These are phyloP conservation scores for Fusarium udum DNA, from an alignment of 2,329 filamentous ascomycete genomes.

Conservation along the genomic window DNA sequence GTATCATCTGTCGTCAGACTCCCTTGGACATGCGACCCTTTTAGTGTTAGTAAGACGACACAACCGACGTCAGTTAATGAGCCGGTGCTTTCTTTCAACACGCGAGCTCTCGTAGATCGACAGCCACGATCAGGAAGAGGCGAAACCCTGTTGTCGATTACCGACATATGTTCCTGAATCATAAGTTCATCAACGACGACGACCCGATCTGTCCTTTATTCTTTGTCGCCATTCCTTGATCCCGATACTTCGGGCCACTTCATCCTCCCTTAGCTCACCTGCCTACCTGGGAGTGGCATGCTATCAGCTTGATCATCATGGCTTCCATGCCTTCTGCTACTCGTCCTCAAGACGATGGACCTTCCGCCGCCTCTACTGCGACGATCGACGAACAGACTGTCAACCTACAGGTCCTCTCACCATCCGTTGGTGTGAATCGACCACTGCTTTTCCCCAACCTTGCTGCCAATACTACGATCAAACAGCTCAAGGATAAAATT, in stretches of 20 bases:
- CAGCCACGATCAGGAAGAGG: conserved; percentile 17
- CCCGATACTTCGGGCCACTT: conserved; percentile 13
- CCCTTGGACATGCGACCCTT: conserved; percentile 34
- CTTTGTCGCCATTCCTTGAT: conserved; percentile 7
- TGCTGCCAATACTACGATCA: conserved; percentile 61
- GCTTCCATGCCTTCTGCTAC: conserved; percentile 49
- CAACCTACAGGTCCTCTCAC: conserved; percentile 68
- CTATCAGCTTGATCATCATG: conserved; percentile 48
- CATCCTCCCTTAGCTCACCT: conserved; percentile 14
- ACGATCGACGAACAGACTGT: conserved; percentile 53
- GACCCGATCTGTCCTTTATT: not conserved
- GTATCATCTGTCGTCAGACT: not conserved
- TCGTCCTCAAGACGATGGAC: conserved; percentile 37
- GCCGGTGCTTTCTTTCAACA: conserved; percentile 23
- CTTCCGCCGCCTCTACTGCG: conserved; percentile 17
- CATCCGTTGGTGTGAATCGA: conserved; percentile 62
- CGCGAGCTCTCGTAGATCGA: conserved; percentile 21
- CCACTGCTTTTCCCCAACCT: conserved; percentile 61
- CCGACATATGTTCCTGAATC: not conserved
- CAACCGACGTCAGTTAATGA: conserved; percentile 37
- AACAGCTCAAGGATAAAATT: conserved; percentile 67
- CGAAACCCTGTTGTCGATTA: conserved; percentile 11
- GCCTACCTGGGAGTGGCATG: conserved; percentile 41
- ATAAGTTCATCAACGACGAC: not conserved
- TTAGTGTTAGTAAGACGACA: conserved; percentile 38